Evolutionary conservation across 2,329 filamentous ascomycete genomes (phyloP), one percentile per base, ranked within the genome.

Genomic region (Penicillium sp.): DNA sequence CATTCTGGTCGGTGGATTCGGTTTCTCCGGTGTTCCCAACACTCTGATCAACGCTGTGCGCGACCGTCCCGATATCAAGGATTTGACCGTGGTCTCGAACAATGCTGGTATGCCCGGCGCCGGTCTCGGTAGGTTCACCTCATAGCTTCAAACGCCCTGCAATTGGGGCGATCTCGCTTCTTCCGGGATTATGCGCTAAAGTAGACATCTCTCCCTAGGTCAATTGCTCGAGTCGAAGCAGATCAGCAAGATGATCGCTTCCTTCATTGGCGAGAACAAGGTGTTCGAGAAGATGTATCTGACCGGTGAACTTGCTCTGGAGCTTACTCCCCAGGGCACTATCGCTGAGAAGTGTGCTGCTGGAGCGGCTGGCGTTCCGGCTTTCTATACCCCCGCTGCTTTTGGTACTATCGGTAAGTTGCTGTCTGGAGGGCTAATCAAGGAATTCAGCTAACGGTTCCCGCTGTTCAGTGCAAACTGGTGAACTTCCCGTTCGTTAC

Each of bases 271-370:
- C 42, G 87, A 89, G 70, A 94, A 94, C 78, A 93, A 95, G 81
- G 89, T 89, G 10, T 91, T 97, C 64, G 93, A 96, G 81, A 84
- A 85, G 73, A 93, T 93, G 88, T 97, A 96, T 76, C 83, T 96
- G 55, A 89, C 84, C 6, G 93, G 93, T 63, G 84, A 95, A 74
- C 86, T 96, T 59, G 89, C 93, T 75, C 85, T 97, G 56, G 93
- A 97, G 80, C 85, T 97, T 65, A 94, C 91, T 26, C 93, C 93
- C 1, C 93, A 96, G 78, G 93, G 93, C 65, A 96, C 92, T 19
- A 85, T 97, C 55, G 93, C 92, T 40, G 93, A 97, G 80, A 87
- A 93, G 68, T 93, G 92, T 78, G 85, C 92, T 58, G 89, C 91
- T 45, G 92, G 91, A 66, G 93, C 92, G 58, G 91, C 91, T 72